Evolutionary conservation across 108 stramenopile species (phyloP).

Genomic region (Chaetoceros muelleri): DNA sequence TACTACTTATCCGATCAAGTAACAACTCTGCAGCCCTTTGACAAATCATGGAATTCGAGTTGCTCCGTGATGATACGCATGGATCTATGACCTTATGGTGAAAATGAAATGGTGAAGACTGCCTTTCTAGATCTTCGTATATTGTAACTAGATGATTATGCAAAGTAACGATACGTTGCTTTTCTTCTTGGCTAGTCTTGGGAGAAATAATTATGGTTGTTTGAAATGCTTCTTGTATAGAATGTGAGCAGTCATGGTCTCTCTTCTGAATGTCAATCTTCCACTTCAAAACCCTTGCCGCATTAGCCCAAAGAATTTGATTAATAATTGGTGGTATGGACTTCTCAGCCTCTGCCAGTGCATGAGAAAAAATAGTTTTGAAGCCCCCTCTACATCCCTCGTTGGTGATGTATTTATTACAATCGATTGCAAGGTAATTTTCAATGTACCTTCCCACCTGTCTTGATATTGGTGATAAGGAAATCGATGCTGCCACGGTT

Average conservation of each 20-base stretch:
- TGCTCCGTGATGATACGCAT: neutral
- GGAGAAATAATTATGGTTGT: too few species aligned
- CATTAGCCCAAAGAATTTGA: neutral
- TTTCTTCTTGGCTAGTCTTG: neutral
- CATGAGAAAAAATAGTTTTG: neutral
- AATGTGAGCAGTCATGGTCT: too few species aligned
- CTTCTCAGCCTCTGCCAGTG: neutral
- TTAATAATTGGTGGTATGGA: neutral
- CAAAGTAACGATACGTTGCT: neutral
- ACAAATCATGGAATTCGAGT: neutral
- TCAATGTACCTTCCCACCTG: neutral
- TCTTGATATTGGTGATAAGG: neutral
- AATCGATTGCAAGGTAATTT: neutral
- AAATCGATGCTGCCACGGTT: neutral
- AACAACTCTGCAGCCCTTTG: neutral
- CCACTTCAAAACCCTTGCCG: neutral
- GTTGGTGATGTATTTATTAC: too few species aligned
- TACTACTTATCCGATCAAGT: neutral
- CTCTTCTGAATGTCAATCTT: neutral
- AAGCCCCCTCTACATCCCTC: too few species aligned
- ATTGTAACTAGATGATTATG: neutral
- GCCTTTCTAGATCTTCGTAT: neutral
- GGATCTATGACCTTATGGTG: neutral
- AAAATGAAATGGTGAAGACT: neutral
- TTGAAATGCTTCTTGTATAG: too few species aligned